Evolutionary conservation across 1,284 basidiomycete genomes (phyloP), one percentile per base, ranked within the genome.

Genomic region (Inonotus obliquus): DNA sequence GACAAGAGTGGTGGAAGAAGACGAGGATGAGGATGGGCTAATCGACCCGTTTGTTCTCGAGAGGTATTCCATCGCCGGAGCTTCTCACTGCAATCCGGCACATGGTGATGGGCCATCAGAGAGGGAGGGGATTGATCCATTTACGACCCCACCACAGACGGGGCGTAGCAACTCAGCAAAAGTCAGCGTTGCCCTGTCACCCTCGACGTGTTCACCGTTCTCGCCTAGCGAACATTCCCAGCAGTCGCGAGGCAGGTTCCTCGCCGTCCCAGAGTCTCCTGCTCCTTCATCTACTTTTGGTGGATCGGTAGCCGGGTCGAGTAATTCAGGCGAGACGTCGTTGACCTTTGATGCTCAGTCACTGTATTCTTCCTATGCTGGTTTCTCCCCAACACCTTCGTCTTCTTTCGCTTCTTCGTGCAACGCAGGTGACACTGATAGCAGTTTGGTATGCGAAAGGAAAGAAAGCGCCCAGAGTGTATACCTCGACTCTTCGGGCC

Each of bases 1-100:
- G 39, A 21, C n/a, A 25, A 38, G 23, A 39, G 45, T 55, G 21
- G 25, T 29, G 10, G 60, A 57, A n/a, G 56, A 58, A 23, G 61
- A 59, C 44, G 61, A 62, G 13, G 61, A 57, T 19, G 52, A 54
- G 27, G 51, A 39, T 37, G 19, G 23, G 17, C 23, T 45, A n/a
- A 39, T 51, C 9, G 54, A 62, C 19, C 61, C 61, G 49, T 62
- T 62, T 49, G 44, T 61, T 19, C 54, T 44, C 56, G 27, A 35
- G 6, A 35, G 32, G 10, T 35, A 27, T 29, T 27, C 51, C 17
- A 19, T 52, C 17, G 13, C 27, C 19, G 19, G 27, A 1, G 45
- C 39, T 9, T 21, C 21, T 27, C 9, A 41, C 2, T 27, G 17
- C n/a, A 41, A 25, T n/a, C 37, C 9, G 41, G 19, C 17, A 11